Base-by-base conservation (phyloP, 1,139 yeast genomes). In the Nakaseomyces bracarensis region DNA sequence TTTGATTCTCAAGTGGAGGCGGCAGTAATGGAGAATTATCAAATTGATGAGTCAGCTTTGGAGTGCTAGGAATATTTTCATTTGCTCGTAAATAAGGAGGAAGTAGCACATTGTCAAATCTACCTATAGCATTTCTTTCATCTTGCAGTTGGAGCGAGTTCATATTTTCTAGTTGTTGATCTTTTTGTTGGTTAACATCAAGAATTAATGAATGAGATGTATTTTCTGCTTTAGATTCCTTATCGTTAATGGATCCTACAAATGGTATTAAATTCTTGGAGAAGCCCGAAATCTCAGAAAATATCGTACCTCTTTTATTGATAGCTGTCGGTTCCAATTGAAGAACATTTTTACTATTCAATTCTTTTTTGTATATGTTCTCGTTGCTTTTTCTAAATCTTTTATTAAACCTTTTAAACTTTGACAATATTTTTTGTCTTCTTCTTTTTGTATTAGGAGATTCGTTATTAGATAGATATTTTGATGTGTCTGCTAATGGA, bases 41-140 rank as follows among this genome's bases (percentile, higher is more conserved):
- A 33, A 13, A 21, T 2, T 20, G 19, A 3, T 20, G n/a, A 9
- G 7, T 11, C 10, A 21, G 11, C 13, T n/a, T 18, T 4, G 36
- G 36, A 2, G 36, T 33, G 28, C 37, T 19, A 30, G 41, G 13
- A n/a, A 16, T 13, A 9, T 34, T 38, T 5, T 31, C 26, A 20
- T 44, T 46, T 31, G 46, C 39, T 29, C 49, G 51, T 36, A 59
- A 41, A 36, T 58, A 53, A 14, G 63, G 57, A 6, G 64, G 65
- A 18, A 61, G 37, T 25, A 61, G 44, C 1, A 56, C 54, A 43
- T 54, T 55, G 39, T 58, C 53, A 19, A 57, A 54, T 36, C 62
- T 53, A 14, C 49, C 54, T 19, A 61, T 44, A 1, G 63, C 63
- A 34, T 50, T 43, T 42, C 51, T 51, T 44, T 58, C 62, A 22